These are phyloP conservation scores for Trichocomaceae sp. DNA, from an alignment of 2,329 filamentous ascomycete genomes.

Conservation along the genomic window DNA sequence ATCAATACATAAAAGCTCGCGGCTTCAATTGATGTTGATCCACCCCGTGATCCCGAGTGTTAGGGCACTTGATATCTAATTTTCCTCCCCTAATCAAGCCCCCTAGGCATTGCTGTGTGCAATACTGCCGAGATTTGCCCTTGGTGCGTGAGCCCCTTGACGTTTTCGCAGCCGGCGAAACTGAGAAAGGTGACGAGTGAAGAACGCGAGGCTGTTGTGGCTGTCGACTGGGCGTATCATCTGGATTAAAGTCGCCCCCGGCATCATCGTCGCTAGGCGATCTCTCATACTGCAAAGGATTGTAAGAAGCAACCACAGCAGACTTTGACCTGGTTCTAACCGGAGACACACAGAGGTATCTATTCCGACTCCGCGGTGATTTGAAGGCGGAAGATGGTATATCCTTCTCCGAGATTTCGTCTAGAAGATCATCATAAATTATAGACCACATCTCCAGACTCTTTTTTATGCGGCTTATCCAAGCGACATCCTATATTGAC, in stretches of 20 bases:
- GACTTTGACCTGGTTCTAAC: conserved; percentile 15
- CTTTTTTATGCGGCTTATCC: conserved; percentile 14
- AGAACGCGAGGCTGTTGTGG: too few species aligned
- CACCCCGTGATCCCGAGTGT: background rate
- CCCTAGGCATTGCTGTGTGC: background rate
- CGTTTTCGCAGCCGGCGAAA: too few species aligned
- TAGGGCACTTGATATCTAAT: background rate
- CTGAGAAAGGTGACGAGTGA: too few species aligned
- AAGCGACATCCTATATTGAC: conserved; percentile 13
- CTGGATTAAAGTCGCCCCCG: too few species aligned
- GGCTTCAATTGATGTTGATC: background rate
- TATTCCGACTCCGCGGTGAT: conserved; percentile 3
- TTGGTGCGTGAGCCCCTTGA: too few species aligned
- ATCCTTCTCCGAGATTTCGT: conserved; percentile 16
- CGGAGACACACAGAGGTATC: conserved; percentile 12
- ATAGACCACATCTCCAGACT: conserved; percentile 19
- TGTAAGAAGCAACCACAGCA: conserved; percentile 4
- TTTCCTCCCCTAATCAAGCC: background rate
- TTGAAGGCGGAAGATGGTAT: conserved; percentile 15
- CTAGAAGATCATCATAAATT: conserved; percentile 21
- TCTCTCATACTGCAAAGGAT: conserved; percentile 5
- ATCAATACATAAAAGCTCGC: background rate
- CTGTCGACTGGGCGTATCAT: too few species aligned
- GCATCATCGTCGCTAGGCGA: background rate
- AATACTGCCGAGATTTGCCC: conserved; percentile 43